A percentile compares a stretch with the other conserved stretches of the same genome.
phyloP scores from a whole-genome alignment of 306 rosid genomes.

The Pueraria montana region DNA sequence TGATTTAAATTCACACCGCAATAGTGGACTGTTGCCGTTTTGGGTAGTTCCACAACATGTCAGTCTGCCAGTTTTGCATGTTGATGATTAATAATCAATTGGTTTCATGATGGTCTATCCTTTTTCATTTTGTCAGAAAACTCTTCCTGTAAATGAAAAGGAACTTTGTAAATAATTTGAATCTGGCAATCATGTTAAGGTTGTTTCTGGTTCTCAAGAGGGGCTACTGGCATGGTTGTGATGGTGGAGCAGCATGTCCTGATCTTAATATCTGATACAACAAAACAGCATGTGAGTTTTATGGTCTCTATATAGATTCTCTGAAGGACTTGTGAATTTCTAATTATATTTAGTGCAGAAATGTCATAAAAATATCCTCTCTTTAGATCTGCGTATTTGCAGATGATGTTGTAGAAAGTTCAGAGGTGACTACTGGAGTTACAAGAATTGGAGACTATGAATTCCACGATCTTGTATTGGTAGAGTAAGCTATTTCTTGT shows the following conservation, averaged over 20 bases:
- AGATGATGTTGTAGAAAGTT: constrained; percentile 98
- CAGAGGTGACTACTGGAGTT: constrained; percentile 92
- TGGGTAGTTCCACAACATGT: too few relatives aligned
- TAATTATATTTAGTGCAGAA: constrained; percentile 24
- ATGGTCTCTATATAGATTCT: background rate
- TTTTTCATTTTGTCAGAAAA: constrained; percentile 59
- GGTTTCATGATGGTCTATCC: constrained; percentile 22
- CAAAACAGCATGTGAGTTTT: constrained; percentile 92
- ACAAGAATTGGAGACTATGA: constrained; percentile 93
- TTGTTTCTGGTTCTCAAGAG: constrained; percentile 94
- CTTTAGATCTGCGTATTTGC: constrained; percentile 91
- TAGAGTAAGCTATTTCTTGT: constrained; percentile 69
- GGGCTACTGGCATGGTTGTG: constrained; percentile 98
- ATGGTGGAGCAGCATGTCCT: constrained; percentile 96
- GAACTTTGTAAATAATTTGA: constrained; percentile 96
- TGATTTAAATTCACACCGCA: too few relatives aligned
- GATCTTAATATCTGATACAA: constrained; percentile 90
- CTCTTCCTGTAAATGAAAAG: constrained; percentile 86
- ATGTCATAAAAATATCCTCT: constrained; percentile 39
- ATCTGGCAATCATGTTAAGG: constrained; percentile 97
- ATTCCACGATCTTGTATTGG: constrained; percentile 93
- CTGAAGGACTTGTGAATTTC: constrained; percentile 9
- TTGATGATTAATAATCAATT: constrained; percentile 33
- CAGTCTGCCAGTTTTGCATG: constrained; percentile 14
- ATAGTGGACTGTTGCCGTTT: too few relatives aligned